Conservation (phyloP, 192 early-diverging fungal genomes). For the Backusella parvicylindrica region DNA sequence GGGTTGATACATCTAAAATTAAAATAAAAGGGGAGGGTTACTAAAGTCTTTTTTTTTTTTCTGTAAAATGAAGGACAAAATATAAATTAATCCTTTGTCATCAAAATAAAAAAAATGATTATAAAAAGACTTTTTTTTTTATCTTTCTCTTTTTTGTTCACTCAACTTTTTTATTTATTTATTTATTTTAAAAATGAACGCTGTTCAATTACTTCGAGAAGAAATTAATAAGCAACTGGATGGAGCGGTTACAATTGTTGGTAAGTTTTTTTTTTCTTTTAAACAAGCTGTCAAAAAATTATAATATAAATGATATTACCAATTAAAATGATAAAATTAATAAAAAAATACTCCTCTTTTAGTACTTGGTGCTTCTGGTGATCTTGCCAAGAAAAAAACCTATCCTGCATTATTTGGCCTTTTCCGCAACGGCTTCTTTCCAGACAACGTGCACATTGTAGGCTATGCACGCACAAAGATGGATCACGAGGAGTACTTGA, state of each 20-base stretch:
- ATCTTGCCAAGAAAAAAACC: slow-evolving; percentile 98
- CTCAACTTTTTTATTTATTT: not conserved
- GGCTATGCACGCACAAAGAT: slow-evolving; percentile 92
- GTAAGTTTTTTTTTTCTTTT: slow-evolving; percentile 2
- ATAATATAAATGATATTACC: not conserved
- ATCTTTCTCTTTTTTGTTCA: not conserved
- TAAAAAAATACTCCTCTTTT: not conserved
- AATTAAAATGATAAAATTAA: not conserved
- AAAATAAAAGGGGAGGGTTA: not conserved
- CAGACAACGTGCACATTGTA: slow-evolving; percentile 70
- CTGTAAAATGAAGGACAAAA: not conserved
- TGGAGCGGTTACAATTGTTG: slow-evolving; percentile 37
- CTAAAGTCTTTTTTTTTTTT: not conserved
- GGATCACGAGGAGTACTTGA: slow-evolving; percentile 69
- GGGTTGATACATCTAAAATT: not conserved
- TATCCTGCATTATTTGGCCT: slow-evolving; percentile 95
- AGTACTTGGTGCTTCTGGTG: slow-evolving; percentile 90
- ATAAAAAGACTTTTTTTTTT: not conserved
- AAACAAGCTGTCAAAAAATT: not conserved
- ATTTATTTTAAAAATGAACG: not conserved
- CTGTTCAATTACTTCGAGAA: slow-evolving; percentile 24
- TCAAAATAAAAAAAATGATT: not conserved
- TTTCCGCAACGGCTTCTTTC: slow-evolving; percentile 79
- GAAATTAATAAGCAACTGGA: slow-evolving; percentile 25
- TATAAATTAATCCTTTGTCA: not conserved